Percentiles rank a stretch among this genome's conserved stretches.
phyloP scores from a whole-genome alignment of 768 basidiomycete species.

The Amanita inopinata region DNA sequence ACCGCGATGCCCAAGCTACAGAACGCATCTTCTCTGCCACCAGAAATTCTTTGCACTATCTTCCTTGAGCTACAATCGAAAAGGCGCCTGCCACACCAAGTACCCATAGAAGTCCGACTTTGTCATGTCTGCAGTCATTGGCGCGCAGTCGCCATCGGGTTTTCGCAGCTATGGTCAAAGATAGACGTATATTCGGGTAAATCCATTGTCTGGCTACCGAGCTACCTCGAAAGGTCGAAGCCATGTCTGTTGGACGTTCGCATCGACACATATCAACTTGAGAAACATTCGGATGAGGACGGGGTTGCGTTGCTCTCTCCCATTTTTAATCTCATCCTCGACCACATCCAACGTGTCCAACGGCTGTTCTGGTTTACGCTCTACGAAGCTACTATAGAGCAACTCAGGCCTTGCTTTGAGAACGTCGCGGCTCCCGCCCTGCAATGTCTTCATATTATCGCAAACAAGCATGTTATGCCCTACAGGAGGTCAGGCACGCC shows the following conservation, averaged over 20 bases:
- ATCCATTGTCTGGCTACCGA: conserved; percentile 16
- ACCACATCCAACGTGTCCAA: conserved; percentile 5
- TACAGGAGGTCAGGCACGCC: background rate
- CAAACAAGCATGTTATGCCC: background rate
- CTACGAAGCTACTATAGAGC: background rate
- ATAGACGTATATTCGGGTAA: conserved; percentile 22
- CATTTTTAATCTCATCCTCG: background rate
- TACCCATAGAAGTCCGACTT: conserved; percentile 27
- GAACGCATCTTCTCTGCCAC: conserved; percentile 17
- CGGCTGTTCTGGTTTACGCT: conserved; percentile 4
- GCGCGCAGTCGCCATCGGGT: conserved; percentile 26
- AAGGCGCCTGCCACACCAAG: conserved; percentile 14
- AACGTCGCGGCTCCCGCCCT: conserved; percentile 3
- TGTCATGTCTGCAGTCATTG: conserved; percentile 34
- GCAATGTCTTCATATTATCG: background rate
- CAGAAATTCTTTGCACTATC: conserved; percentile 22
- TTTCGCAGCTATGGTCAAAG: conserved; percentile 30
- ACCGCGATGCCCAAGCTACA: background rate
- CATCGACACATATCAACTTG: conserved; percentile 22
- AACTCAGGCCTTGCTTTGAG: background rate
- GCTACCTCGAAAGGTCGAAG: conserved; percentile 23
- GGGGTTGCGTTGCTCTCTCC: background rate
- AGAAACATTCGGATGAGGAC: conserved; percentile 11
- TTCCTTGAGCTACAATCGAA: conserved; percentile 17
- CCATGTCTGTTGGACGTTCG: conserved; percentile 19